These are phyloP conservation scores for Boehmeria nivea DNA, from an alignment of 306 rosid species.

Conservation along the genomic window DNA sequence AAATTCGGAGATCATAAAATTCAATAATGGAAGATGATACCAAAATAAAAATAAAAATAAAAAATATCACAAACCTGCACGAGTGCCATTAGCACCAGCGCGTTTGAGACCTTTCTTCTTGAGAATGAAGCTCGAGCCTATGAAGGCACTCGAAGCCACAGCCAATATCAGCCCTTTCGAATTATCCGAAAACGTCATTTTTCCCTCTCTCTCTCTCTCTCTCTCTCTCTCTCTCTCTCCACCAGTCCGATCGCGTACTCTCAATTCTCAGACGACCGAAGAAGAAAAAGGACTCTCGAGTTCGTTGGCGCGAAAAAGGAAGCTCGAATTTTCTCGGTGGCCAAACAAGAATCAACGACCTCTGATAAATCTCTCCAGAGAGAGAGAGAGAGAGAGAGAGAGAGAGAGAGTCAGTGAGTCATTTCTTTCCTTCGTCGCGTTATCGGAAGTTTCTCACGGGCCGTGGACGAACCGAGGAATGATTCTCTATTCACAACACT, in stretches of 20 bases:
- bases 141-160: slow-evolving; percentile 73
- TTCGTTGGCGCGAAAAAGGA: slow-evolving; percentile 32
- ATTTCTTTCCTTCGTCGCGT: slow-evolving; percentile 2
- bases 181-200: slow-evolving; percentile 65
- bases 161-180: slow-evolving; percentile 66
- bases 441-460: background rate
- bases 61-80: slow-evolving; percentile 56
- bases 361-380: no score
- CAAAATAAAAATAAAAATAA: no score
- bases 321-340: slow-evolving; percentile 8
- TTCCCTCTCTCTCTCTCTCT: slow-evolving; percentile 13
- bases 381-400: no score
- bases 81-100: slow-evolving; percentile 66
- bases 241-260: background rate
- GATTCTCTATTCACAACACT: background rate
- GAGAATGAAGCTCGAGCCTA: slow-evolving; percentile 83
- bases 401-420: no score
- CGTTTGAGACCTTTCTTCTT: slow-evolving; percentile 94
- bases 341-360: no score
- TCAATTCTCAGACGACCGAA: slow-evolving; percentile 3
- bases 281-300: slow-evolving; percentile 25
- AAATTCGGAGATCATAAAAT: background rate
- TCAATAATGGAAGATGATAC: background rate
- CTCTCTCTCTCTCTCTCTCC: slow-evolving; percentile 12
- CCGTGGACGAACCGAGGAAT: background rate